Conservation (phyloP, 129 eudicot species). For the Lactuca sativa region DNA sequence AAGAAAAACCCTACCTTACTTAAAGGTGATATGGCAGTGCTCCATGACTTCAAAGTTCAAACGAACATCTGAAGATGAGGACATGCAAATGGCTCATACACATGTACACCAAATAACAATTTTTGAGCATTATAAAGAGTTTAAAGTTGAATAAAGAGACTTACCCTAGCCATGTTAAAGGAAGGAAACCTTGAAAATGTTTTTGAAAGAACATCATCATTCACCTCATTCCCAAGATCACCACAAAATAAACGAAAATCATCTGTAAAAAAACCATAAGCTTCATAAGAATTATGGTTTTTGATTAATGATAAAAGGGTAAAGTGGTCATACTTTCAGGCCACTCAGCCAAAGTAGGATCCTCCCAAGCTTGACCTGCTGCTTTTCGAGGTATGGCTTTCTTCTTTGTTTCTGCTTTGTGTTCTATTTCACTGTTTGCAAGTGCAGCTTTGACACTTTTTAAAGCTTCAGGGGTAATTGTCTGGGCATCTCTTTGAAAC, state of each 20-base stretch:
- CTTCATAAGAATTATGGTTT: not conserved
- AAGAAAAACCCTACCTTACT: constrained; percentile 53
- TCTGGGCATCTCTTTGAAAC: constrained; percentile 90
- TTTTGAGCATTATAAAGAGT: constrained; percentile 6
- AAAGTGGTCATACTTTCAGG: constrained; percentile 67
- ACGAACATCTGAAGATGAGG: constrained; percentile 59
- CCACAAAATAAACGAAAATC: constrained; percentile 88
- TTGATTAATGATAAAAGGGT: not conserved
- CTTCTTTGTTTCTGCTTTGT: constrained; percentile 89
- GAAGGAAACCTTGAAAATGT: constrained; percentile 92
- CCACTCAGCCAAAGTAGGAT: constrained; percentile 96
- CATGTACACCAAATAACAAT: constrained; percentile 35
- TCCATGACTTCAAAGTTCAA: constrained; percentile 68
- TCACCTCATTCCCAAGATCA: constrained; percentile 98
- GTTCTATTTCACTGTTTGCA: constrained; percentile 83
- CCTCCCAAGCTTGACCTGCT: constrained; percentile 96
- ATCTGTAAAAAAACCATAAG: constrained; percentile 46
- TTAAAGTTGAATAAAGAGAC: constrained; percentile 17
- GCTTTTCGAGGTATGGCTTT: constrained; percentile 93
- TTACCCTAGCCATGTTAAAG: constrained; percentile 93
- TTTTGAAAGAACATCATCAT: constrained; percentile 94
- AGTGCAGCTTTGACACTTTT: constrained; percentile 95
- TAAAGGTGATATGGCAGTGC: constrained; percentile 52
- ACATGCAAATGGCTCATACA: constrained; percentile 54
- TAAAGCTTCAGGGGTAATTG: constrained; percentile 90